Evolutionary conservation across 768 basidiomycete genomes (phyloP), one percentile per base, ranked within the genome.

Genomic region (Tulasnella sp.): DNA sequence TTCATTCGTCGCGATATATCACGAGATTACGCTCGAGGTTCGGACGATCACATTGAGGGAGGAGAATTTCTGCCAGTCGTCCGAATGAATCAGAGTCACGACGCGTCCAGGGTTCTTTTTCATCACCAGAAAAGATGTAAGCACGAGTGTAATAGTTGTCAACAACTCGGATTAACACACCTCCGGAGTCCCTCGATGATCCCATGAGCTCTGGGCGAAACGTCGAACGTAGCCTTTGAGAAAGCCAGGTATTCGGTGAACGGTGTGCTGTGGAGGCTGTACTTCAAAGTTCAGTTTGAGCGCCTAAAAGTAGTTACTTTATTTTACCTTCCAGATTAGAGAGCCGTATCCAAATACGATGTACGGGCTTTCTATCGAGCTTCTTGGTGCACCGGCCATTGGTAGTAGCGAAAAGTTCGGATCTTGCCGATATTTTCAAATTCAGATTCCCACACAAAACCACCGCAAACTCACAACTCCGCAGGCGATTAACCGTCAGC

Each of bases 281-380:
- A 26, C 34, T 38, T 38, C 5, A 38, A 7, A 30, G 91, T 88
- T 58, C 90, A 94, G 68, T 34, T 34, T 32, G 21, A n/a, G 4
- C 21, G 3, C 24, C 27, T n/a, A 48, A 7, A 21, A 19, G 19
- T n/a, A 19, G 19, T 7, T 21, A 10, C 19, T 19, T 27, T n/a
- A n/a, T 10, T 21, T 59, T 67, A 85, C 91, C 79, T 91, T 94
- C 79, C 87, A 95, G 60, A 95, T 93, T 42, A 96, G 77, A 4
- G 89, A 92, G 10, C 92, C 92, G 65, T 96, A 96, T 29, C 91
- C 91, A 65, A 95, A 96, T 11, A 95, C 86, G 54, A 88, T 76
- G 68, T 84, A 92, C 81, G 80, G 34, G 7, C 71, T 95, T 38
- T 38, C 34, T 5, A 5, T 15, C 15, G 34, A 38, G 34, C 5